A percentile compares a stretch with the other conserved stretches of the same genome.
These are phyloP conservation scores for Aspergillus cristatus DNA, from an alignment of 495 filamentous ascomycete genomes.

Conservation along the genomic window DNA sequence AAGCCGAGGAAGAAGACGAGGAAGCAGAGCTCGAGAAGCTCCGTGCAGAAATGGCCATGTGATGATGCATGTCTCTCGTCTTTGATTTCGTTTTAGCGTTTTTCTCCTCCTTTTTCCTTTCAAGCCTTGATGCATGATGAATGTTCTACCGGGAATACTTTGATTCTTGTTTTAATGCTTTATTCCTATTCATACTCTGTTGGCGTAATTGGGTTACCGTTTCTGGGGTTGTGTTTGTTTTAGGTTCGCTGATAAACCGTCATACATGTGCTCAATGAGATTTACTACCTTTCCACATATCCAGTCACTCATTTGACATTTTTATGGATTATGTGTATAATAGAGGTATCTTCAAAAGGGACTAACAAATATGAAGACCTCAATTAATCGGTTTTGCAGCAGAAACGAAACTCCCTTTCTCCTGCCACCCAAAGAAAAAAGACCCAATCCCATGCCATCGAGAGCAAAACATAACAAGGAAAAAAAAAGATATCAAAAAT, in stretches of 20 bases:
- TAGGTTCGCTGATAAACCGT: slow-evolving; percentile 1
- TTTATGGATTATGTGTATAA: slow-evolving; percentile 1
- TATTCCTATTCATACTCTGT: background rate
- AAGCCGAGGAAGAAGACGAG: slow-evolving; percentile 72
- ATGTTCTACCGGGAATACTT: slow-evolving; percentile 2
- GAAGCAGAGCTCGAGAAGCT: slow-evolving; percentile 90
- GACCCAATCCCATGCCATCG: slow-evolving; percentile 2
- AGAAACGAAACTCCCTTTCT: slow-evolving; percentile 8
- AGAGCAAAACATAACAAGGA: slow-evolving; percentile 1
- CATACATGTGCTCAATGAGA: background rate
- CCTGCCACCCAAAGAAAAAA: slow-evolving; percentile 4
- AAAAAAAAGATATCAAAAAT: slow-evolving; percentile 2
- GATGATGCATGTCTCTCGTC: slow-evolving; percentile 7
- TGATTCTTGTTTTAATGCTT: background rate
- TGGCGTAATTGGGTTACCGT: background rate
- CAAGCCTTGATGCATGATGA: slow-evolving; percentile 7
- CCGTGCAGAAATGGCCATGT: slow-evolving; percentile 96
- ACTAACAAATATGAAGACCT: background rate
- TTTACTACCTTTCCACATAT: too few relatives aligned
- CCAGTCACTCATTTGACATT: too few relatives aligned
- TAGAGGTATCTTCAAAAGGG: background rate
- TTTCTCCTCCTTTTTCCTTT: background rate
- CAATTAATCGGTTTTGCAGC: background rate
- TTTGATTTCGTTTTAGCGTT: background rate
- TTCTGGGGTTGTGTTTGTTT: slow-evolving; percentile 1